phyloP scores from a whole-genome alignment of 2,329 filamentous ascomycete species.

The Phaeosphaeria sp. region DNA sequence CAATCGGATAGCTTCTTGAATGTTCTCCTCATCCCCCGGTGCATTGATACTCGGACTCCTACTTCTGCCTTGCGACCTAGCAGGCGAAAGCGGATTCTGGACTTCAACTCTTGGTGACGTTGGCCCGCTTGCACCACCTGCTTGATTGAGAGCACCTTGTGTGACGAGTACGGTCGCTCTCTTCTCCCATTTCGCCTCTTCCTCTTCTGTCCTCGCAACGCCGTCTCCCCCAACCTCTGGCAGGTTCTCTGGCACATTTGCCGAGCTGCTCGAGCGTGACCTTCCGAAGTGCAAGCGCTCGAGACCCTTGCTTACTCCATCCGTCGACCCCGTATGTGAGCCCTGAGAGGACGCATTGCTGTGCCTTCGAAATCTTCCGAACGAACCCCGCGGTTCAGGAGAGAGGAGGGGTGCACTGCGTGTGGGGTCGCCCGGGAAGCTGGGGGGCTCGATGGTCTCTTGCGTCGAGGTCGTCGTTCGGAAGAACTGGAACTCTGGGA shows the following conservation, averaged over 20 bases:
- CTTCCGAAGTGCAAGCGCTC: slow-evolving; percentile 71
- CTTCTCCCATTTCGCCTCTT: slow-evolving; percentile 81
- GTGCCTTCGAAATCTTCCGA: slow-evolving; percentile 41
- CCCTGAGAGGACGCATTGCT: slow-evolving; percentile 39
- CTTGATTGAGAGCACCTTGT: slow-evolving; percentile 55
- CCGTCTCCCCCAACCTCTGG: slow-evolving; percentile 70
- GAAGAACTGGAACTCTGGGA: slow-evolving; percentile 78
- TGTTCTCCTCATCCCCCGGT: slow-evolving; percentile 62
- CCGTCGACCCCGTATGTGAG: slow-evolving; percentile 8
- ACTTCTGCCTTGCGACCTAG: slow-evolving; percentile 21
- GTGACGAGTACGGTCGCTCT: slow-evolving; percentile 86
- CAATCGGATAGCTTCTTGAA: slow-evolving; percentile 93
- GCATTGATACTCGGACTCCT: slow-evolving; percentile 48
- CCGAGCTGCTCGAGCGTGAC: slow-evolving; percentile 65
- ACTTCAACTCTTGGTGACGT: slow-evolving; percentile 36
- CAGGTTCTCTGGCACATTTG: slow-evolving; percentile 79
- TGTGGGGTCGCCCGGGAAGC: slow-evolving; percentile 53
- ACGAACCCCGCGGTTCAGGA: slow-evolving; percentile 33
- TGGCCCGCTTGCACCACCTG: slow-evolving; percentile 27
- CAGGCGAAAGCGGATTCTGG: slow-evolving; percentile 21
- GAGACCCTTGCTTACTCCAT: slow-evolving; percentile 38
- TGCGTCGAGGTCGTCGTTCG: slow-evolving; percentile 82
- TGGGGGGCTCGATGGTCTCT: slow-evolving; percentile 77
- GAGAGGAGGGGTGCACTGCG: slow-evolving; percentile 37
- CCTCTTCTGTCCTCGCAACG: slow-evolving; percentile 52